phyloP scores from a whole-genome alignment of 2,329 filamentous ascomycete species.

The Thermomyces lanuginosus region DNA sequence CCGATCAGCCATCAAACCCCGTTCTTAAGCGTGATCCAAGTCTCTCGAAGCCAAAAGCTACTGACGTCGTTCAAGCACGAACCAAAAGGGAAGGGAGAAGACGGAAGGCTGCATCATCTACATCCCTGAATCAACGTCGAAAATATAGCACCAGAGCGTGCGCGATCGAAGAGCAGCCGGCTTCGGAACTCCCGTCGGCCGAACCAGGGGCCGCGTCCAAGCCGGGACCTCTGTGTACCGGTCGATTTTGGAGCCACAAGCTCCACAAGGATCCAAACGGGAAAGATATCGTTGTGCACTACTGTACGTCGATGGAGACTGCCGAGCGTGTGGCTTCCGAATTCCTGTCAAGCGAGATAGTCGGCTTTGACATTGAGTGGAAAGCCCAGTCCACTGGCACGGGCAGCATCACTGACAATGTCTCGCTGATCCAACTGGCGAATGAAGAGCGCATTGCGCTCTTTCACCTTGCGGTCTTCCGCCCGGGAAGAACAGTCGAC shows the following conservation, averaged over 20 bases:
- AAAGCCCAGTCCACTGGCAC: slow-evolving; percentile 34
- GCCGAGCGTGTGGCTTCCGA: slow-evolving; percentile 50
- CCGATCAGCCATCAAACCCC: no score
- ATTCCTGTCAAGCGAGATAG: slow-evolving; percentile 51
- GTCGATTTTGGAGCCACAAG: slow-evolving; percentile 18
- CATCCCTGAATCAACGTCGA: no score
- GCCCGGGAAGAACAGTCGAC: slow-evolving; percentile 21
- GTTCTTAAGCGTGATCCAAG: no score
- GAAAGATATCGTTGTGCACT: slow-evolving; percentile 52
- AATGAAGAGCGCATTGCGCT: slow-evolving; percentile 59
- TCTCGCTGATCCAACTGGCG: slow-evolving; percentile 72
- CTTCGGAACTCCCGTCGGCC: no score
- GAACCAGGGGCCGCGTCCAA: no score
- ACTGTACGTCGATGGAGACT: slow-evolving; percentile 52
- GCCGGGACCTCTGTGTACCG: no score
- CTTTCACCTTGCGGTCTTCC: slow-evolving; percentile 60
- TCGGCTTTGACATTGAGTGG: slow-evolving; percentile 94
- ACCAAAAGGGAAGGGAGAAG: no score
- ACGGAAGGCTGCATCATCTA: no score
- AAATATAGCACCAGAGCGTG: no score
- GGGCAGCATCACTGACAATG: slow-evolving; percentile 45
- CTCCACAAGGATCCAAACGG: slow-evolving; percentile 32
- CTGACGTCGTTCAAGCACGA: no score
- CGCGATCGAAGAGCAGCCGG: no score
- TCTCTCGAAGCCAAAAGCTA: no score